Evolutionary conservation across 495 filamentous ascomycete species (phyloP).

Genomic region (Penicillium angulare): DNA sequence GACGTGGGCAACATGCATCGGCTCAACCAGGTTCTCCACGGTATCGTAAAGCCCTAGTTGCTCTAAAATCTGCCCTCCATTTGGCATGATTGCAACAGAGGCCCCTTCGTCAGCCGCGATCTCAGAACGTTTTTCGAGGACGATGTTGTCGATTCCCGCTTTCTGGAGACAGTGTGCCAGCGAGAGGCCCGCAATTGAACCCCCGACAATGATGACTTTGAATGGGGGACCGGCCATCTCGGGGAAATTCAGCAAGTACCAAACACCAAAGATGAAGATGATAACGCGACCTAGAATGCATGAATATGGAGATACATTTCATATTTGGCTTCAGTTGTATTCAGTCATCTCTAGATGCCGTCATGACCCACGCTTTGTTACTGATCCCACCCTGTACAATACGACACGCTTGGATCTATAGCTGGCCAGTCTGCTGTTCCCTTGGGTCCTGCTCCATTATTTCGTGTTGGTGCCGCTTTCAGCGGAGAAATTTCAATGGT

Average conservation of each 20-base stretch:
- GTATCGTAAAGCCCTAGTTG: not conserved
- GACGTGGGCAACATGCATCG: not conserved
- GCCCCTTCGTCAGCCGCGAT: not conserved
- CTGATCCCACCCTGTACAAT: not conserved
- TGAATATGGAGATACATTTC: not conserved
- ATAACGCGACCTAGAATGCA: too few relatives aligned
- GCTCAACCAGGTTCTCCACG: not conserved
- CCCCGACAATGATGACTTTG: constrained; percentile 51
- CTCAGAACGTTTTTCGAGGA: not conserved
- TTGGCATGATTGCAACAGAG: not conserved
- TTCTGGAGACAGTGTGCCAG: constrained; percentile 44
- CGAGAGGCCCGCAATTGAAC: constrained; percentile 48
- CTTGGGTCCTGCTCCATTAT: too few relatives aligned
- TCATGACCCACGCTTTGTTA: too few relatives aligned
- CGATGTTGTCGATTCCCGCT: constrained; percentile 31
- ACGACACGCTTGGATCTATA: not conserved
- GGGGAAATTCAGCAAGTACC: not conserved
- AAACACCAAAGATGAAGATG: not conserved
- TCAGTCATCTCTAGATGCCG: too few relatives aligned
- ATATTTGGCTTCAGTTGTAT: not conserved
- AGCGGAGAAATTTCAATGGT: too few relatives aligned
- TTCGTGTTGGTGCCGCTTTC: not conserved
- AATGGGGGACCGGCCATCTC: not conserved
- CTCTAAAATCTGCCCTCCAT: not conserved
- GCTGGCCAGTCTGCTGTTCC: not conserved